Percentiles rank a stretch among this genome's conserved stretches.
phyloP scores from a whole-genome alignment of 2,329 filamentous ascomycete species.

The Microdochium trichocladiopsis region DNA sequence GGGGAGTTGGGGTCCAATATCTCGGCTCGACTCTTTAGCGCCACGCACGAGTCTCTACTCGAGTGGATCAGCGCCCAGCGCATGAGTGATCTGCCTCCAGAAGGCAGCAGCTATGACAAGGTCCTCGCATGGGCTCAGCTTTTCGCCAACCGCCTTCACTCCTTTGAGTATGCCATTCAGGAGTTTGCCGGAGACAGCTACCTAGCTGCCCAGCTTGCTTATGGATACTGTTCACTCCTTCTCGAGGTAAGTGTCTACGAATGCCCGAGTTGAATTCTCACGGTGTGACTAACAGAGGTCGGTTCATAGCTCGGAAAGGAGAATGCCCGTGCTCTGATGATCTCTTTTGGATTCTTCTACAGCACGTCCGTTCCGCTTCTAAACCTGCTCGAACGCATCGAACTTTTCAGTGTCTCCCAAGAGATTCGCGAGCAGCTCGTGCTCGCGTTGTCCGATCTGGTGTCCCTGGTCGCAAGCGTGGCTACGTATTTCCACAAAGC shows the following conservation, averaged over 20 bases:
- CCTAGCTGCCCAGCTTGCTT: slow-evolving; percentile 12
- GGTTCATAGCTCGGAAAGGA: slow-evolving; percentile 10
- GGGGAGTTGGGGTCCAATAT: slow-evolving; percentile 18
- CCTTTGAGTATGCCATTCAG: slow-evolving; percentile 25
- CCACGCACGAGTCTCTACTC: slow-evolving; percentile 15
- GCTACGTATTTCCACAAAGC: slow-evolving; percentile 13
- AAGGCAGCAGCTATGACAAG: slow-evolving; percentile 31
- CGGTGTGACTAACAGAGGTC: background rate
- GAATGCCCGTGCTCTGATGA: slow-evolving; percentile 11
- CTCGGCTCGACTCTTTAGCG: slow-evolving; percentile 18
- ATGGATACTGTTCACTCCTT: slow-evolving; percentile 12
- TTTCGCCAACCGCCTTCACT: slow-evolving; percentile 27
- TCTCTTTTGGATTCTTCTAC: slow-evolving; percentile 14
- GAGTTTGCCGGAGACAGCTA: slow-evolving; percentile 26
- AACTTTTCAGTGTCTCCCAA: slow-evolving; percentile 11
- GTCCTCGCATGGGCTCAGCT: slow-evolving; percentile 29
- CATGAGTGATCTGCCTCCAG: slow-evolving; percentile 27
- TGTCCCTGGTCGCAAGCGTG: slow-evolving; percentile 12
- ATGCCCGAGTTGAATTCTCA: background rate
- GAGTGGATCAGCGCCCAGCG: slow-evolving; percentile 30
- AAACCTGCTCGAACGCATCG: slow-evolving; percentile 13
- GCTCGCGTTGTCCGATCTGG: slow-evolving; percentile 11
- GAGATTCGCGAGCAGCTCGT: slow-evolving; percentile 13
- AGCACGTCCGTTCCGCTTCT: slow-evolving; percentile 10
- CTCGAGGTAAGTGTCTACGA: slow-evolving; percentile 7